These are phyloP conservation scores for Naganishia friedmannii DNA, from an alignment of 768 basidiomycete species.

Conservation along the genomic window DNA sequence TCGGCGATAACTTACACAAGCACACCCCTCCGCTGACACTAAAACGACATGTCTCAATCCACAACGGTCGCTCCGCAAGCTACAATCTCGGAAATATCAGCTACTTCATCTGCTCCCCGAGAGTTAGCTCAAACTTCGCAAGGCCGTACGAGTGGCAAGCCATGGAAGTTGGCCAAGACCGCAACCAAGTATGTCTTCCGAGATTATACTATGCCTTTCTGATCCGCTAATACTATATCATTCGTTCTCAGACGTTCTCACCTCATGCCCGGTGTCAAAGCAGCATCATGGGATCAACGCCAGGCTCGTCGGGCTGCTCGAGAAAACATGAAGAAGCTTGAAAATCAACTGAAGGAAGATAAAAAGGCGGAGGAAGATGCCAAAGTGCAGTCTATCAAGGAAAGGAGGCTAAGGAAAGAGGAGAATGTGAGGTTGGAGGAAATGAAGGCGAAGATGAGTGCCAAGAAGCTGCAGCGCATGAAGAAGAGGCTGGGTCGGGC, in stretches of 20 bases:
- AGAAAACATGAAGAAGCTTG: conserved; percentile 43
- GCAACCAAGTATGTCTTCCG: conserved; percentile 30
- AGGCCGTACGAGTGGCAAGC: conserved; percentile 30
- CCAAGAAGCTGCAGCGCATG: conserved; percentile 51
- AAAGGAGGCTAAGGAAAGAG: conserved; percentile 43
- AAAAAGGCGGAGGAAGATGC: conserved; percentile 41
- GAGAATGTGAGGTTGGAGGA: conserved; percentile 48
- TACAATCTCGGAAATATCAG: not conserved
- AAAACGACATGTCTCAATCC: not conserved
- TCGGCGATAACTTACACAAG: not conserved
- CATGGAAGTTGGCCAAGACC: conserved; percentile 33
- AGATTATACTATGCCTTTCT: not conserved
- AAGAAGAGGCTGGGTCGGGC: conserved; percentile 49
- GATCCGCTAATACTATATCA: not conserved
- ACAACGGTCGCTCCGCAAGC: not conserved
- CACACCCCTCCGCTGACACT: not conserved
- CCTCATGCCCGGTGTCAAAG: conserved; percentile 41
- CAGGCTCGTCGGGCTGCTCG: conserved; percentile 42
- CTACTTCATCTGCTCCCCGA: not conserved
- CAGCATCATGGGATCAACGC: conserved; percentile 31
- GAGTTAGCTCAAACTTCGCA: conserved; percentile 21
- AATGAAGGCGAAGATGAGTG: conserved; percentile 48
- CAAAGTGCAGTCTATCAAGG: conserved; percentile 42
- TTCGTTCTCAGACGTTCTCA: conserved; percentile 37
- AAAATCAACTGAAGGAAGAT: conserved; percentile 48